Evolutionary conservation across 2,329 filamentous ascomycete species (phyloP).

Genomic region (Cucurbitaria berberidis): DNA sequence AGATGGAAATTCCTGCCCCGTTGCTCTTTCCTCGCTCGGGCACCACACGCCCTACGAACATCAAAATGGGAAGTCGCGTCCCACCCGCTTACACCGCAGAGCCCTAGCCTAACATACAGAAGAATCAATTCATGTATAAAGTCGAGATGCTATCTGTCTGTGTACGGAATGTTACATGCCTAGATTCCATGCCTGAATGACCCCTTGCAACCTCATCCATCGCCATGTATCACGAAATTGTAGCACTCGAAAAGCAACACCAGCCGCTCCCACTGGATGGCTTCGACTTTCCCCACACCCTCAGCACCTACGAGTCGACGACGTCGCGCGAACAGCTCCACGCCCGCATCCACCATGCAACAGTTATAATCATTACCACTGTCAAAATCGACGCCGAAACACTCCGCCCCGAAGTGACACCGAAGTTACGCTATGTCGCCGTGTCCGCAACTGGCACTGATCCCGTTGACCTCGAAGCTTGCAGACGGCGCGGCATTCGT

Average conservation of each 20-base stretch:
- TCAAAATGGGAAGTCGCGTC: constrained; percentile 7
- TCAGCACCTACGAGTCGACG: constrained; percentile 49
- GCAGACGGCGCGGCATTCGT: constrained; percentile 51
- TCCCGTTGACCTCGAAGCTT: constrained; percentile 55
- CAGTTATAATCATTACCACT: constrained; percentile 54
- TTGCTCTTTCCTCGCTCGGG: not conserved
- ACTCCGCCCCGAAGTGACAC: constrained; percentile 47
- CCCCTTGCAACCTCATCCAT: constrained; percentile 14
- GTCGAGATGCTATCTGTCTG: not conserved
- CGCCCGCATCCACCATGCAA: constrained; percentile 54
- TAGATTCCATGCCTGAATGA: not conserved
- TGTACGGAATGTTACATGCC: too few relatives aligned
- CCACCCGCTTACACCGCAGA: not conserved
- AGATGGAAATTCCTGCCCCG: not conserved
- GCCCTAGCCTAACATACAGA: not conserved
- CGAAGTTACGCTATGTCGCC: constrained; percentile 54
- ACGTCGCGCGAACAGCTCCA: constrained; percentile 39
- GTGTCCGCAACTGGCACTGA: constrained; percentile 57
- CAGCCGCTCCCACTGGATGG: constrained; percentile 47
- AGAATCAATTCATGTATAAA: not conserved
- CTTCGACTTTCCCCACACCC: constrained; percentile 53
- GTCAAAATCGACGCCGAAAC: constrained; percentile 51
- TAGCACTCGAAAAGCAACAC: constrained; percentile 53
- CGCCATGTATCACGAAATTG: constrained; percentile 52
- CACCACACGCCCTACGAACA: constrained; percentile 8